A percentile compares a stretch with the other conserved stretches of the same genome.
phyloP scores from a whole-genome alignment of 2,329 filamentous ascomycete genomes.

The Aplosporella prunicola region DNA sequence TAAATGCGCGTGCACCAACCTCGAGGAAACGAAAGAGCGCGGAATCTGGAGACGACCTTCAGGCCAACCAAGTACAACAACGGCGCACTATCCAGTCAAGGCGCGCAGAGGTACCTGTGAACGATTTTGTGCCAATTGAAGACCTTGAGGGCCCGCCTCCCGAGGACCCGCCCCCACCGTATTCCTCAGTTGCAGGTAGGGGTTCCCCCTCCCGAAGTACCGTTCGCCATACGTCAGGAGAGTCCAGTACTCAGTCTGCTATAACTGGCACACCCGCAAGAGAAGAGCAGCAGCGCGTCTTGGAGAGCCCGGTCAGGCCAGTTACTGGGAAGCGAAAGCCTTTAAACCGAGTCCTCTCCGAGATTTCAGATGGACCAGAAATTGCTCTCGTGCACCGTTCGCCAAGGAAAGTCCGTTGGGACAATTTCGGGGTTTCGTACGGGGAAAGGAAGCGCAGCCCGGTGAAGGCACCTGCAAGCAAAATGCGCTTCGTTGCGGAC shows the following conservation, averaged over 20 bases:
- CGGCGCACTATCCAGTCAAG: background rate
- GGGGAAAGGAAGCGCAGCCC: background rate
- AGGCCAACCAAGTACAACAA: background rate
- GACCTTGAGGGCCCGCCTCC: slow-evolving; percentile 18
- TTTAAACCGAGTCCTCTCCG: slow-evolving; percentile 13
- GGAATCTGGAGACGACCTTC: slow-evolving; percentile 28
- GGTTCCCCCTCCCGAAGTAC: background rate
- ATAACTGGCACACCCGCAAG: background rate
- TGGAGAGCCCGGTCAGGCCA: slow-evolving; percentile 1
- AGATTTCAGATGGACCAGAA: background rate
- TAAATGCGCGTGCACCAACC: slow-evolving; percentile 13
- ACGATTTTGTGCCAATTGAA: slow-evolving; percentile 11
- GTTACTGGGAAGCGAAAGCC: slow-evolving; percentile 4
- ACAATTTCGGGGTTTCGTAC: no score
- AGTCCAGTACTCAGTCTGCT: no score
- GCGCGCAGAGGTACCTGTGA: background rate
- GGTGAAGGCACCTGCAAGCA: slow-evolving; percentile 1
- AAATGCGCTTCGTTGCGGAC: slow-evolving; percentile 6
- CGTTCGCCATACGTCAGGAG: background rate
- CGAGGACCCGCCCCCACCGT: slow-evolving; percentile 28
- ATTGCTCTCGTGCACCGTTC: slow-evolving; percentile 1
- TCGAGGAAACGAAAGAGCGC: slow-evolving; percentile 38
- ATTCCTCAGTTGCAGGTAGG: slow-evolving; percentile 33
- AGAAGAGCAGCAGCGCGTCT: slow-evolving; percentile 1
- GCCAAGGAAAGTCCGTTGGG: slow-evolving; percentile 2